phyloP scores from a whole-genome alignment of 2,329 filamentous ascomycete species.

The Coniosporium tulheliwenetii region DNA sequence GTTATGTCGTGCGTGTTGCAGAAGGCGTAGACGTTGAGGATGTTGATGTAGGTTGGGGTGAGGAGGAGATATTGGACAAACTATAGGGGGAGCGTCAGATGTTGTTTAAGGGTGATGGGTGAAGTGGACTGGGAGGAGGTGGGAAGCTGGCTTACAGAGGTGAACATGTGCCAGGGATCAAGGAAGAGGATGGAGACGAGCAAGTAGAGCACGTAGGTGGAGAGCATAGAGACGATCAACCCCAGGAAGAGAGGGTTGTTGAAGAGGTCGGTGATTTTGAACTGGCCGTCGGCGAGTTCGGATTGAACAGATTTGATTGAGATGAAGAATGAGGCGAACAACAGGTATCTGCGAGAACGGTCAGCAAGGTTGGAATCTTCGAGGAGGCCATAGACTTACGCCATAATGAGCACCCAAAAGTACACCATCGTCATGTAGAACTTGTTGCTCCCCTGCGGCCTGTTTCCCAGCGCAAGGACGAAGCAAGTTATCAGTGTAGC shows the following conservation, averaged over 20 bases:
- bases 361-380: not conserved
- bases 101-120: not conserved
- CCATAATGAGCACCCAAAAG: constrained; percentile 94
- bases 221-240: constrained; percentile 79
- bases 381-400: constrained; percentile 36
- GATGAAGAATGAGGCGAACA: constrained; percentile 91
- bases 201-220: constrained; percentile 88
- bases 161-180: constrained; percentile 98
- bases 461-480: constrained; percentile 83
- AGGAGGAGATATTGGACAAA: constrained; percentile 90
- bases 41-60: constrained; percentile 94
- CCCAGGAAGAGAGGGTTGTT: constrained; percentile 84
- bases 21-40: constrained; percentile 97
- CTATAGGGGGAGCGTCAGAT: constrained; percentile 18
- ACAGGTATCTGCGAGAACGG: constrained; percentile 48
- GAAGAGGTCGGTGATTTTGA: constrained; percentile 60
- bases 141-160: constrained; percentile 32
- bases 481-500: constrained; percentile 88
- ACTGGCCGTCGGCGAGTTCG: constrained; percentile 46
- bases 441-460: constrained; percentile 82
- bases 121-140: not conserved
- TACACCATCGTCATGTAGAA: constrained; percentile 96
- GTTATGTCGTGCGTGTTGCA: constrained; percentile 97
- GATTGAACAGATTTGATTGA: constrained; percentile 71
- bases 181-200: constrained; percentile 86